These are phyloP conservation scores for Septoria linicola DNA, from an alignment of 2,329 filamentous ascomycete species.

Conservation along the genomic window DNA sequence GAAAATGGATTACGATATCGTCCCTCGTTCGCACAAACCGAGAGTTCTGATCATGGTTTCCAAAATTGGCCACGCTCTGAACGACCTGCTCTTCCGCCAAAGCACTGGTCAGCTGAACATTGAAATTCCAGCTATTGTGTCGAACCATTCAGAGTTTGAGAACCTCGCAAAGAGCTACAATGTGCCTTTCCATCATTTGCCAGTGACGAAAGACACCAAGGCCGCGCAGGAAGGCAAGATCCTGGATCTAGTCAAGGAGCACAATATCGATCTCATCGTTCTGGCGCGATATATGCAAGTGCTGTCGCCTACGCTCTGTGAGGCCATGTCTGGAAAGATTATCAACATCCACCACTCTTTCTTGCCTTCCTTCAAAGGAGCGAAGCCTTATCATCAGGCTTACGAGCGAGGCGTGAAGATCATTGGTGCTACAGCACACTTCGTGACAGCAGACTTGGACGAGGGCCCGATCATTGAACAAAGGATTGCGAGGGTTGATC, in stretches of 20 bases:
- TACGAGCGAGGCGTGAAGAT: slow-evolving; percentile 87
- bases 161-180: slow-evolving; percentile 69
- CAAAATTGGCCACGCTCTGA: slow-evolving; percentile 83
- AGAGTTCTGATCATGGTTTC: slow-evolving; percentile 85
- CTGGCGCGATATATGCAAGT: slow-evolving; percentile 88
- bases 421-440: slow-evolving; percentile 81
- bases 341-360: slow-evolving; percentile 93
- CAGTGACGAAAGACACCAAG: slow-evolving; percentile 77
- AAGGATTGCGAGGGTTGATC: slow-evolving; percentile 72
- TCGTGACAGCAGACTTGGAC: slow-evolving; percentile 80
- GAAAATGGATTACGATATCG: slow-evolving; percentile 69
- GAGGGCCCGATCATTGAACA: slow-evolving; percentile 89
- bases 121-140: slow-evolving; percentile 75
- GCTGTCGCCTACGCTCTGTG: slow-evolving; percentile 69
- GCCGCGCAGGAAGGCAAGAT: slow-evolving; percentile 68
- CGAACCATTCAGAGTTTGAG: slow-evolving; percentile 75
- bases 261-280: slow-evolving; percentile 75
- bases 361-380: slow-evolving; percentile 83
- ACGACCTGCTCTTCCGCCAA: slow-evolving; percentile 78
- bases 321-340: slow-evolving; percentile 78
- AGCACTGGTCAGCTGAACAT: slow-evolving; percentile 72
- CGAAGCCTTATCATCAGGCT: slow-evolving; percentile 84
- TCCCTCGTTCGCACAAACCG: slow-evolving; percentile 66
- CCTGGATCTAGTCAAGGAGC: slow-evolving; percentile 65
- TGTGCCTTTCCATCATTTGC: slow-evolving; percentile 77